Conservation (phyloP, 108 stramenopile species). For the Aurantiochytrium sp. region DNA sequence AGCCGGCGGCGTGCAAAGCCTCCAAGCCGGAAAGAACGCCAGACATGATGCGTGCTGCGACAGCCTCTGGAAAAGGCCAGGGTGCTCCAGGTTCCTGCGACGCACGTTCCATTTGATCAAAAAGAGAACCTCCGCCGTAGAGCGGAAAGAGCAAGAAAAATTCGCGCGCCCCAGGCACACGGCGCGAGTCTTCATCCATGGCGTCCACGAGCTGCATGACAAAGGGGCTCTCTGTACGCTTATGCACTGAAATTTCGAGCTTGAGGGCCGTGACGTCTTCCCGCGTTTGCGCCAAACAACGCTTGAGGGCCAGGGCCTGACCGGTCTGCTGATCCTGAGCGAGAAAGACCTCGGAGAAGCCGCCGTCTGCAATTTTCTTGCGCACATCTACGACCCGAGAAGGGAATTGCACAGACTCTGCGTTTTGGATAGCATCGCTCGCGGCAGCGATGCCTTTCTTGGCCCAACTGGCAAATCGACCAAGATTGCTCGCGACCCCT, state of each 20-base stretch:
- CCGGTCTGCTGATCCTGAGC: not conserved
- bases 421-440: not conserved
- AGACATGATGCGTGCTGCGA: not conserved
- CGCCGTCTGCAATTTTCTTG: constrained; percentile 7
- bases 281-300: not conserved
- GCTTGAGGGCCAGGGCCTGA: not conserved
- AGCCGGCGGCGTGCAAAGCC: not conserved
- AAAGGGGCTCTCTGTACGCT: not conserved
- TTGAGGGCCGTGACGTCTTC: not conserved
- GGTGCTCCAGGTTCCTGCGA: not conserved
- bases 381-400: not conserved
- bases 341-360: constrained; percentile 6
- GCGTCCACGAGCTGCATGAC: constrained; percentile 1
- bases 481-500: not conserved
- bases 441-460: constrained; percentile 15
- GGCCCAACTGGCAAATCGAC: not conserved
- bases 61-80: not conserved
- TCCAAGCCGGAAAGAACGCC: not conserved
- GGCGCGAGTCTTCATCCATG: not conserved
- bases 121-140: not conserved
- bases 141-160: not conserved
- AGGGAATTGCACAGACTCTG: not conserved
- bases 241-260: not conserved
- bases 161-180: not conserved
- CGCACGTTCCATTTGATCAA: constrained; percentile 5